Conservation (phyloP, 2,329 filamentous ascomycete species). For the Celoporthe dispersa region DNA sequence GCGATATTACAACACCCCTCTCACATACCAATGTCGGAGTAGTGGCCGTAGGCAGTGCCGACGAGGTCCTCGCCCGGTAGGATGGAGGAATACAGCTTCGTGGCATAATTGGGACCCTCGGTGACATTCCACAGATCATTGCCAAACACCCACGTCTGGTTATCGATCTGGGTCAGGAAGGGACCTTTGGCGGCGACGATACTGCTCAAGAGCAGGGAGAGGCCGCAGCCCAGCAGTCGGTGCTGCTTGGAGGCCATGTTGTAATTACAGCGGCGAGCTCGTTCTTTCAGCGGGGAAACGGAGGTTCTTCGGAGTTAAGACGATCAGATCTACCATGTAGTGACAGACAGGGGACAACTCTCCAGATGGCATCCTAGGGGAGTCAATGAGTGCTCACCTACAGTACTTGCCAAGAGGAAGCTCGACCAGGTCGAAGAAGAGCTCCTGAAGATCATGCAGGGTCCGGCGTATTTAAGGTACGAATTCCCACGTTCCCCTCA, state of each 20-base stretch:
- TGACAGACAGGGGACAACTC: not conserved
- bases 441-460: no score
- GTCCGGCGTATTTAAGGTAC: no score
- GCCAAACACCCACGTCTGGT: conserved; percentile 39
- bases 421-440: no score
- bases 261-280: no score
- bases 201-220: conserved; percentile 7
- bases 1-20: no score
- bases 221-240: not conserved
- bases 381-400: not conserved
- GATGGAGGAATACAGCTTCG: conserved; percentile 28
- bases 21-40: conserved; percentile 38
- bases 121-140: conserved; percentile 38
- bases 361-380: no score
- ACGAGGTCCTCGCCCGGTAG: conserved; percentile 38
- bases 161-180: conserved; percentile 36
- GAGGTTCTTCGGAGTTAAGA: not conserved
- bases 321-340: not conserved
- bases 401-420: not conserved
- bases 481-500: no score
- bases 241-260: conserved; percentile 10
- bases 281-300: not conserved
- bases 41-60: conserved; percentile 39
- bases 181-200: conserved; percentile 25
- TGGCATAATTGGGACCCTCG: conserved; percentile 34